Percentiles rank a stretch among this genome's conserved stretches.
Conservation (phyloP, 768 basidiomycete species). For the Pisolithus tinctorius region DNA sequence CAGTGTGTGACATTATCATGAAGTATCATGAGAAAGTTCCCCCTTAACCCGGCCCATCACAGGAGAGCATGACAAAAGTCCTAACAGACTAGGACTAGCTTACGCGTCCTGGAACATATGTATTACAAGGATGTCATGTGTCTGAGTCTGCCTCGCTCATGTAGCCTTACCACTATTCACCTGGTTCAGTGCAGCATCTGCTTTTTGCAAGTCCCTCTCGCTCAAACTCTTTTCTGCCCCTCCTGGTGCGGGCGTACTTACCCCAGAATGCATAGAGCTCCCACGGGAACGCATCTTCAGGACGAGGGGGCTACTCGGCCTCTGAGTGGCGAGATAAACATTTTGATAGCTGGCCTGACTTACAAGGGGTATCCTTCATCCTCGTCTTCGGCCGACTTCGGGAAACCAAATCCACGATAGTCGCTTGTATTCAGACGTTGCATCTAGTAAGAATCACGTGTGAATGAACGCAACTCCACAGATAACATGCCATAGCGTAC, state of each 20-base stretch:
- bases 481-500: conserved; percentile 29
- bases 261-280: conserved; percentile 64
- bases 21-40: too few species aligned
- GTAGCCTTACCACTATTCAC: conserved; percentile 24
- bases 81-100: too few species aligned
- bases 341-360: conserved; percentile 26
- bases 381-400: conserved; percentile 59
- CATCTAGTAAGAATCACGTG: conserved; percentile 49
- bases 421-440: conserved; percentile 81
- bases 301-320: conserved; percentile 61
- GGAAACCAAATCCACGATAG: conserved; percentile 61
- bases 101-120: too few species aligned
- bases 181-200: conserved; percentile 81
- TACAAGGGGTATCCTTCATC: conserved; percentile 90
- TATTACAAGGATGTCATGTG: too few species aligned
- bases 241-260: conserved; percentile 80
- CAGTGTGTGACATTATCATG: too few species aligned
- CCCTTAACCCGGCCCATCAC: too few species aligned
- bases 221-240: conserved; percentile 72
- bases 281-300: conserved; percentile 86
- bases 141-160: neutral
- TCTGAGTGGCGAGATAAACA: conserved; percentile 4
- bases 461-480: neutral
- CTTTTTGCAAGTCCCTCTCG: conserved; percentile 80
- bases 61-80: too few species aligned